Evolutionary conservation across 2,329 filamentous ascomycete species (phyloP).

Genomic region (Cytospora piceicola): DNA sequence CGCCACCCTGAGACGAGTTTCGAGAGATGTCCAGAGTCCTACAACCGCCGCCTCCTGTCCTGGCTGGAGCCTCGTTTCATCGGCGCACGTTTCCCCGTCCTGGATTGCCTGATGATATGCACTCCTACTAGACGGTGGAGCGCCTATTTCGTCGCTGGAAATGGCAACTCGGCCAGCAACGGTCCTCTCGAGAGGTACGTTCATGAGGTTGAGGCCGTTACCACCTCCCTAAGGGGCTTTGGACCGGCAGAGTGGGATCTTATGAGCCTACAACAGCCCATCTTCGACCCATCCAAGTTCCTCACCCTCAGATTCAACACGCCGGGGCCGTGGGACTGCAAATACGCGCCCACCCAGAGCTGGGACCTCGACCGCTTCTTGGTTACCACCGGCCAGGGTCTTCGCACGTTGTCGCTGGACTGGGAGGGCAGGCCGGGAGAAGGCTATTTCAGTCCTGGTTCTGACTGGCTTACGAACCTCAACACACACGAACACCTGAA

Average conservation of each 20-base stretch:
- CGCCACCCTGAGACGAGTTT: neutral
- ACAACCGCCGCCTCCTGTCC: neutral
- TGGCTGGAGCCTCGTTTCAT: neutral
- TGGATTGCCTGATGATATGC: neutral
- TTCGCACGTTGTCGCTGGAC: neutral
- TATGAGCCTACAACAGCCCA: neutral
- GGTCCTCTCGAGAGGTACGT: neutral
- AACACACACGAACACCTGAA: neutral
- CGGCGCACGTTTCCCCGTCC: neutral
- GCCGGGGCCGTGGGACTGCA: neutral
- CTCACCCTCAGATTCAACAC: neutral
- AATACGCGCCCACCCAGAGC: fast-evolving
- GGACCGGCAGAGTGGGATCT: conserved; percentile 5
- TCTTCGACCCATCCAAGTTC: conserved; percentile 1
- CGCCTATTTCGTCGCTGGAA: conserved; percentile 1
- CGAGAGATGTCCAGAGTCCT: fast-evolving
- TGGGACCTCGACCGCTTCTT: conserved; percentile 3
- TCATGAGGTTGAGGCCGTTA: neutral
- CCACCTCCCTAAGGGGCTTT: fast-evolving
- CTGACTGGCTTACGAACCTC: neutral
- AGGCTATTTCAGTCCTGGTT: no score
- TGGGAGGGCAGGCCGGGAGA: no score
- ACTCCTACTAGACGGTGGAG: neutral
- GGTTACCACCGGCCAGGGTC: neutral
- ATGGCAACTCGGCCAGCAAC: neutral